Base-by-base conservation (phyloP, 352 stramenopile species). In the Pythium sp. region DNA sequence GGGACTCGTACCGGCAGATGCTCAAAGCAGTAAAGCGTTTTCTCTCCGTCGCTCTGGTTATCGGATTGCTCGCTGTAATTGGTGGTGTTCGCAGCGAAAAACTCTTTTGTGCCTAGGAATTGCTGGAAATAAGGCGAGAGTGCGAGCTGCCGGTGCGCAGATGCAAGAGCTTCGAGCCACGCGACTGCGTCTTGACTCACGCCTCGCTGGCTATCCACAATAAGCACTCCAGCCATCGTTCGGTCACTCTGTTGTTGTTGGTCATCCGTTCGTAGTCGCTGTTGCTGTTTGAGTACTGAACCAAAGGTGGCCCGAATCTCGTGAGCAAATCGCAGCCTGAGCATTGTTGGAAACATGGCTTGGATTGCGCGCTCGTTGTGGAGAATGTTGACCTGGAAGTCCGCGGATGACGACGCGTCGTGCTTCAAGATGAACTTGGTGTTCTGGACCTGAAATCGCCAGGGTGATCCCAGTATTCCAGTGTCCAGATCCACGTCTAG, bases 1-100 rank as follows among this genome's bases (percentile, higher is more conserved):
- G 30, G 30, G 30, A 32, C 30, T 32, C 30, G 20, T 41, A 64
- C 41, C 58, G 58, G 24, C 28, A 64, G 28, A 12, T 53, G 41
- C 41, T 64, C 58, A 12, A 64, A 64, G 58, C 58, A 64, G 58
- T 64, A 64, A 15, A 53, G 5, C 36, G 22, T 36, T 14, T 51
- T 47, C 14, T 63, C 58, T 20, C 14, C 4, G 12, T 46, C 58
- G 20, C 38, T 12, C n/a, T 34, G 22, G 34, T 51, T 9, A 22
- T 24, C 18, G 22, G 26, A 43, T n/a, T 51, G 41, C 6, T 28
- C 36, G n/a, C 18, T 62, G 32, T 6, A 20, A n/a, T 32, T 32
- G 30, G 30, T 32, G 5, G 30, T 32, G 30, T 5, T 24, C 3
- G 6, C 18, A 22, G 30, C 6, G 20, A 51, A 30, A 26, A 53